These are phyloP conservation scores for Pittosporum tobira DNA, from an alignment of 129 eudicot species.

Conservation along the genomic window DNA sequence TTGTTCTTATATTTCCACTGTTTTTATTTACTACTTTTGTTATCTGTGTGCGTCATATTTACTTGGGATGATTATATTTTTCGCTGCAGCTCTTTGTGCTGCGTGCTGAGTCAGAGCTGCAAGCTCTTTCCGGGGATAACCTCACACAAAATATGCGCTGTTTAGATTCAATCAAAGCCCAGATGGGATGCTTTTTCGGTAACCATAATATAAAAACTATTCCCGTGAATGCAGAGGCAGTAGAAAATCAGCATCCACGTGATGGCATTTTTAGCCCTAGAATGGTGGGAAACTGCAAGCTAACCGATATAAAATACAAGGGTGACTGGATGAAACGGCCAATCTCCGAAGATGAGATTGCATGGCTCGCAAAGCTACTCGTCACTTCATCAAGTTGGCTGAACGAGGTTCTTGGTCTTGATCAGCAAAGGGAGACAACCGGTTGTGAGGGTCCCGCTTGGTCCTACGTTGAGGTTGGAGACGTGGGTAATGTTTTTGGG, in stretches of 20 bases:
- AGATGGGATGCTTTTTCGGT: conserved; percentile 54
- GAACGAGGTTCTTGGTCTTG: conserved; percentile 56
- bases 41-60: not conserved
- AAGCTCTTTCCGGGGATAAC: conserved; percentile 46
- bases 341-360: conserved; percentile 71
- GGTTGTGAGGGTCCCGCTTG: conserved; percentile 13
- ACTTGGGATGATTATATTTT: conserved; percentile 3
- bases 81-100: conserved; percentile 69
- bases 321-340: conserved; percentile 96
- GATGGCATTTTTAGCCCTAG: conserved; percentile 70
- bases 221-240: conserved; percentile 21
- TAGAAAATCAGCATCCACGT: conserved; percentile 28
- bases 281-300: conserved; percentile 34
- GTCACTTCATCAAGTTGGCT: conserved; percentile 55
- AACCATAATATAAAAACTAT: conserved; percentile 23
- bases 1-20: conserved; percentile 3
- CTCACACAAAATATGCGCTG: conserved; percentile 41
- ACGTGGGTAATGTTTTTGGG: conserved; percentile 31
- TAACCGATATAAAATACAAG: conserved; percentile 44
- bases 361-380: conserved; percentile 78
- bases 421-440: conserved; percentile 24
- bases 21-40: not conserved
- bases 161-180: conserved; percentile 48
- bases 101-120: conserved; percentile 90
- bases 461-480: conserved; percentile 57